Evolutionary conservation across 176 grass and related monocot genomes (phyloP).

Genomic region (Puya raimondii): DNA sequence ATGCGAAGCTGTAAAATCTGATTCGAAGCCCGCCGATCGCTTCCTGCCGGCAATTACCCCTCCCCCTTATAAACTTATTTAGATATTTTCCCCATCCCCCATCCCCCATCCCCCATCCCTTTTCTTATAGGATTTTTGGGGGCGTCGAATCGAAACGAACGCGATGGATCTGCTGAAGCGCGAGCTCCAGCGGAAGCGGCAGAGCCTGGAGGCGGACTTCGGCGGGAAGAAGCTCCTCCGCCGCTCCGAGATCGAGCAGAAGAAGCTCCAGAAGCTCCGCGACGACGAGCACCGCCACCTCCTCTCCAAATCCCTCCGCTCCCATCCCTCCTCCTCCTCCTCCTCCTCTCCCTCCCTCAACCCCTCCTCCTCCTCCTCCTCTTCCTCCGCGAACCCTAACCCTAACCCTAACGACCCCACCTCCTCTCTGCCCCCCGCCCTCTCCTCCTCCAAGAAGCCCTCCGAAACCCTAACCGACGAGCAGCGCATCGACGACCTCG

Average conservation of each 20-base stretch:
- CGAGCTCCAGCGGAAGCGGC: conserved; percentile 74
- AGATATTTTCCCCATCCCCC: too few species aligned
- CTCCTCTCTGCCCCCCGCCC: conserved; percentile 30
- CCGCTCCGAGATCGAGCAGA: conserved; percentile 86
- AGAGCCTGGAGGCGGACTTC: conserved; percentile 50
- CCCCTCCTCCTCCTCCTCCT: conserved; percentile 15
- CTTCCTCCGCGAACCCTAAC: conserved; percentile 12
- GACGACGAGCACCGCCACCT: conserved; percentile 41
- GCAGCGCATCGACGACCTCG: conserved; percentile 37
- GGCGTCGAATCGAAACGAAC: neutral
- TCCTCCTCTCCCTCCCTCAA: conserved; percentile 17
- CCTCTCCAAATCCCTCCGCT: conserved; percentile 30
- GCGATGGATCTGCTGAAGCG: conserved; percentile 80
- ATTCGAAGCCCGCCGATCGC: too few species aligned
- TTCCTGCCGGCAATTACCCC: too few species aligned
- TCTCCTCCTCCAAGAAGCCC: conserved; percentile 29
- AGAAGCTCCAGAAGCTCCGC: conserved; percentile 71
- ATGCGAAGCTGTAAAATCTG: too few species aligned
- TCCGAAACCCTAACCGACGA: conserved; percentile 30
- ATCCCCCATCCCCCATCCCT: neutral
- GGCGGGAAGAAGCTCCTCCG: conserved; percentile 69
- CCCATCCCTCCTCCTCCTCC: conserved; percentile 6
- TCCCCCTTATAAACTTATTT: too few species aligned
- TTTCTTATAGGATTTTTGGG: neutral
- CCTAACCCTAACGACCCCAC: conserved; percentile 4